A percentile compares a stretch with the other conserved stretches of the same genome.
Conservation (phyloP, 1,284 basidiomycete genomes). For the Tilletia caries region DNA sequence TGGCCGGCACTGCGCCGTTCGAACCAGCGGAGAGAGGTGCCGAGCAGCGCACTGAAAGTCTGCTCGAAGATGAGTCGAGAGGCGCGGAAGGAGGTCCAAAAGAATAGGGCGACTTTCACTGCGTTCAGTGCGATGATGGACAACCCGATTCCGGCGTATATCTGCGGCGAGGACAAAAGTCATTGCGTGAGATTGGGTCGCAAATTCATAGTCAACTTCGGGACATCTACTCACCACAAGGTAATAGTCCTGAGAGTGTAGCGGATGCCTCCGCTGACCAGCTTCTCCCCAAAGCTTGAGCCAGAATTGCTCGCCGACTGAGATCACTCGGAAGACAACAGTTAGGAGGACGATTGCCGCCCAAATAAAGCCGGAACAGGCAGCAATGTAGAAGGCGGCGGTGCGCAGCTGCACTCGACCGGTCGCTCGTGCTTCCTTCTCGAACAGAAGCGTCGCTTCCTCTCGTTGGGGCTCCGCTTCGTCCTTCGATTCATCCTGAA, state of each 20-base stretch:
- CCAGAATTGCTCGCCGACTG: slow-evolving; percentile 38
- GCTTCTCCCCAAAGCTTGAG: slow-evolving; percentile 46
- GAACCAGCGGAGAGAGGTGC: slow-evolving; percentile 45
- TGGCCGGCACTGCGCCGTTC: slow-evolving; percentile 46
- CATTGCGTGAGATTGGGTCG: slow-evolving; percentile 19
- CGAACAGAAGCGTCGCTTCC: slow-evolving; percentile 29
- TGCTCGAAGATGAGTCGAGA: slow-evolving; percentile 36
- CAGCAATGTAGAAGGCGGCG: slow-evolving; percentile 28
- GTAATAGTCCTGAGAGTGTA: background rate
- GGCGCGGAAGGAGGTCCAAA: slow-evolving; percentile 27
- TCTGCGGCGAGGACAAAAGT: slow-evolving; percentile 27
- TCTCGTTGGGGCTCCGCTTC: slow-evolving; percentile 1
- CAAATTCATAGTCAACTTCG: slow-evolving; percentile 15
- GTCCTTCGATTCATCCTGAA: slow-evolving; percentile 8
- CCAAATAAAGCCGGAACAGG: slow-evolving; percentile 21
- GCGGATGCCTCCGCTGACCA: background rate
- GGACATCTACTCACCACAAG: background rate
- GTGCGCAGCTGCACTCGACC: background rate
- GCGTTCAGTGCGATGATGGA: slow-evolving; percentile 30
- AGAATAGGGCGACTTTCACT: slow-evolving; percentile 26
- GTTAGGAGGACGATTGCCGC: slow-evolving; percentile 24
- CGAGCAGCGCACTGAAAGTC: slow-evolving; percentile 39
- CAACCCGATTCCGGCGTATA: slow-evolving; percentile 29
- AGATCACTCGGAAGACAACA: slow-evolving; percentile 24
- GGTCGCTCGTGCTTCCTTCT: slow-evolving; percentile 30